Evolutionary conservation across 257 asterid genomes (phyloP).

Genomic region (Plantago major): DNA sequence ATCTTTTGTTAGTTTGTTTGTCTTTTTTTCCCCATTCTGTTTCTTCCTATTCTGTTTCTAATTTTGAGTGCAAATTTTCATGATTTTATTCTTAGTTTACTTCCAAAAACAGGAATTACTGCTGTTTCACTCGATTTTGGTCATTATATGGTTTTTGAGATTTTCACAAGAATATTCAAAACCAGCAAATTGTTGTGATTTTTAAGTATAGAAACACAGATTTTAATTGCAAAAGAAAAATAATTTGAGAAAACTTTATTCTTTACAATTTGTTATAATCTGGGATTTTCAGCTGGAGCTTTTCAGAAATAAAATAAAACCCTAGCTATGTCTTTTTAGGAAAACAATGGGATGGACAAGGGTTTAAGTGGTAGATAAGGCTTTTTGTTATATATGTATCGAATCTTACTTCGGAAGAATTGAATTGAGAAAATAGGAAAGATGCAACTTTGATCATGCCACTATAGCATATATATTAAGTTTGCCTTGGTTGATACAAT

Average conservation of each 20-base stretch:
- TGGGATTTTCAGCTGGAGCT: background rate
- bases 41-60: too few species aligned
- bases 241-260: background rate
- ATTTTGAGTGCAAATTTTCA: too few species aligned
- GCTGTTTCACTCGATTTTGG: too few species aligned
- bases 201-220: too few species aligned
- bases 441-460: background rate
- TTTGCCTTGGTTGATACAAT: background rate
- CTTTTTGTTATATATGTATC: background rate
- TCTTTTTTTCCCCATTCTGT: too few species aligned
- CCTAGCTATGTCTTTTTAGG: background rate
- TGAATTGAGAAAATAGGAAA: constrained; percentile 3
- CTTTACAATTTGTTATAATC: background rate
- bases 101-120: too few species aligned
- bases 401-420: background rate
- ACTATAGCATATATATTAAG: background rate
- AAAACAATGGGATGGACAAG: background rate
- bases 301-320: background rate
- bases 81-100: too few species aligned
- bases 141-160: too few species aligned
- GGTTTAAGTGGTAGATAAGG: background rate
- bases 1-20: too few species aligned
- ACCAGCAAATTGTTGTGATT: too few species aligned
- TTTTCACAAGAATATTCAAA: too few species aligned
- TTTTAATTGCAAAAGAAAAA: too few species aligned